Evolutionary conservation across 2,329 filamentous ascomycete species (phyloP).

Genomic region (Myriangium duriaei): DNA sequence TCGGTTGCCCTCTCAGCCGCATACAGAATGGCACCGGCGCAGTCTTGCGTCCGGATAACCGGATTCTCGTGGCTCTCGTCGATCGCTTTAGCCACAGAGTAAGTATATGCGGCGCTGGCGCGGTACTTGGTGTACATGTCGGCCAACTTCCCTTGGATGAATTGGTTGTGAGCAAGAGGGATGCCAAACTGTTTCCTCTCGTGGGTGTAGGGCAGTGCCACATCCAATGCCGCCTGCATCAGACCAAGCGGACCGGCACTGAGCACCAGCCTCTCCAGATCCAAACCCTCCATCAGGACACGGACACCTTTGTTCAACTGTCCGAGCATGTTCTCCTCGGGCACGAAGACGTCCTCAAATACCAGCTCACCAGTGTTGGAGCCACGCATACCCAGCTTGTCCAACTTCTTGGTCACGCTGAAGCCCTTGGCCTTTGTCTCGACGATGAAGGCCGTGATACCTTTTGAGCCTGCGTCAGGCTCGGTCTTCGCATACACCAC

Average conservation of each 20-base stretch:
- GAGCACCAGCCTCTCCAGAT: slow-evolving; percentile 84
- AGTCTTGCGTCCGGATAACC: slow-evolving; percentile 72
- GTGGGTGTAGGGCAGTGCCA: slow-evolving; percentile 79
- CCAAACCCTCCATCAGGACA: slow-evolving; percentile 91
- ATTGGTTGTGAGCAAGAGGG: slow-evolving; percentile 83
- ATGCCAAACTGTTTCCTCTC: slow-evolving; percentile 75
- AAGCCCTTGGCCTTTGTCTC: slow-evolving; percentile 63
- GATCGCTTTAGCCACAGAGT: slow-evolving; percentile 64
- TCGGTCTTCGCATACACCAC: slow-evolving; percentile 96
- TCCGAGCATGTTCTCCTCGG: slow-evolving; percentile 68
- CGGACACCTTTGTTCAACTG: slow-evolving; percentile 68
- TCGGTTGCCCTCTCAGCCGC: slow-evolving; percentile 85
- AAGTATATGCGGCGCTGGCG: slow-evolving; percentile 76
- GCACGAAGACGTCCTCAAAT: slow-evolving; percentile 85
- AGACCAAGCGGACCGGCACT: slow-evolving; percentile 82
- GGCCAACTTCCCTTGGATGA: slow-evolving; percentile 83
- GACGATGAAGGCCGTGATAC: slow-evolving; percentile 90
- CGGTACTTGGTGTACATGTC: slow-evolving; percentile 96
- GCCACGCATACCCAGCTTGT: slow-evolving; percentile 97
- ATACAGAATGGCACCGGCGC: slow-evolving; percentile 86
- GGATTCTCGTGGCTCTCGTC: slow-evolving; percentile 45
- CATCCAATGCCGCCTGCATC: slow-evolving; percentile 84
- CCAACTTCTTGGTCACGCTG: slow-evolving; percentile 76
- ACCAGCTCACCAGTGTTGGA: slow-evolving; percentile 91
- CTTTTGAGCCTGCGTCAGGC: slow-evolving; percentile 67